Evolutionary conservation across 179 eudicot genomes (phyloP).

Genomic region (Beta lomatogona): DNA sequence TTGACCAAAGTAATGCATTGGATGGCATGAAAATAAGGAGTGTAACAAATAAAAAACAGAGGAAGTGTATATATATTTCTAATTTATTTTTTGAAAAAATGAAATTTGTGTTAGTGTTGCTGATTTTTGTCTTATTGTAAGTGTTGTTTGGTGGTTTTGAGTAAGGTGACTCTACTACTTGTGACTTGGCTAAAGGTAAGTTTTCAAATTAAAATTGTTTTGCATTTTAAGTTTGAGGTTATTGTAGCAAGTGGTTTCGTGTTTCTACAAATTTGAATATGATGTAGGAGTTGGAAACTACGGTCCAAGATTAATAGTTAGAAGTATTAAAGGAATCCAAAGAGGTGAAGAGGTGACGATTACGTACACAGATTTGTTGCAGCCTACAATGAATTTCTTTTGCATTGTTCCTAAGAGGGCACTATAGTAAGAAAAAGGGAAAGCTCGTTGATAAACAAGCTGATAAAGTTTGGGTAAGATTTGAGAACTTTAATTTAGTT

Average conservation of each 20-base stretch:
- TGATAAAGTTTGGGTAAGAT: too few species aligned
- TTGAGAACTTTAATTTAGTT: too few species aligned
- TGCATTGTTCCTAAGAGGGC: too few species aligned
- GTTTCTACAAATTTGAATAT: neutral
- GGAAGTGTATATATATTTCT: too few species aligned
- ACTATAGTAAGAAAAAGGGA: too few species aligned
- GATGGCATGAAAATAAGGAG: too few species aligned
- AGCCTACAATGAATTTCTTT: constrained; percentile 51
- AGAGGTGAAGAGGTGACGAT: constrained; percentile 44
- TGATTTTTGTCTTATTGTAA: neutral
- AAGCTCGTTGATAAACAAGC: too few species aligned
- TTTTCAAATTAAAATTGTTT: neutral
- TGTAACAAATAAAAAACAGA: too few species aligned
- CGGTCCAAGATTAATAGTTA: constrained; percentile 59
- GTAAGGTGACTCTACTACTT: neutral
- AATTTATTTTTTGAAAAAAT: too few species aligned
- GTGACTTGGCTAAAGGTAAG: constrained; percentile 30
- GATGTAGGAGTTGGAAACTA: constrained; percentile 34
- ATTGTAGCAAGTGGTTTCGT: neutral
- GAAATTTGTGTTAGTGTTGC: neutral
- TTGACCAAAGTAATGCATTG: too few species aligned
- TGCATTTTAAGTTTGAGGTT: neutral
- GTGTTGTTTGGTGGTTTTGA: constrained; percentile 9
- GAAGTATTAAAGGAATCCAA: constrained; percentile 55
- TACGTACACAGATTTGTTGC: constrained; percentile 67